These are phyloP conservation scores for Chaetomium tenue DNA, from an alignment of 495 filamentous ascomycete genomes.

Conservation along the genomic window DNA sequence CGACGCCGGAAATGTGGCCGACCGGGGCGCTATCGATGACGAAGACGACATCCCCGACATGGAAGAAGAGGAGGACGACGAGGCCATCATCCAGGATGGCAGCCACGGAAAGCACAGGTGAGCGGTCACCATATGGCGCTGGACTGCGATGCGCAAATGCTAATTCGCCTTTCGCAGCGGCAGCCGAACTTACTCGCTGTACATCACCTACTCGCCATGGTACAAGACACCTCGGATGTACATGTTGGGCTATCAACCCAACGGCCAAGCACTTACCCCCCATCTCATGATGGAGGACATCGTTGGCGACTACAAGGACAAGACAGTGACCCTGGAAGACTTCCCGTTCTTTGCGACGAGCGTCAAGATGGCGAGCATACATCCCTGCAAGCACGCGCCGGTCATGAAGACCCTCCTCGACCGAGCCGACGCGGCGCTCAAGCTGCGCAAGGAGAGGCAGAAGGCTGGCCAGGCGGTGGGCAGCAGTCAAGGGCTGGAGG, in stretches of 20 bases:
- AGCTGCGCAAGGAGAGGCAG: constrained; percentile 80
- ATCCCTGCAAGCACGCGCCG: constrained; percentile 87
- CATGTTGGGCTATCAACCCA: constrained; percentile 83
- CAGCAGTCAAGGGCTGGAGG: constrained; percentile 54
- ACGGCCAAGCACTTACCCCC: constrained; percentile 79
- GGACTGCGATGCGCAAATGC: constrained; percentile 5
- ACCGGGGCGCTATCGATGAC: constrained; percentile 63
- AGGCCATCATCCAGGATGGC: constrained; percentile 90
- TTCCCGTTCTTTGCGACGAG: constrained; percentile 85
- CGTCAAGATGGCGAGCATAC: constrained; percentile 93
- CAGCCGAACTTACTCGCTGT: constrained; percentile 89
- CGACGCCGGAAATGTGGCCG: constrained; percentile 74
- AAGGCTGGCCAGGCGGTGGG: constrained; percentile 49
- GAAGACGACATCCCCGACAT: constrained; percentile 96
- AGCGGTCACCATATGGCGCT: constrained; percentile 35
- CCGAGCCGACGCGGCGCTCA: constrained; percentile 88
- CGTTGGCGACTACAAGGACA: constrained; percentile 98
- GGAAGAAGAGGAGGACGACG: constrained; percentile 97
- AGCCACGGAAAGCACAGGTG: constrained; percentile 64
- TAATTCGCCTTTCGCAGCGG: constrained; percentile 52
- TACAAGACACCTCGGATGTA: constrained; percentile 97
- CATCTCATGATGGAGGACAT: constrained; percentile 99
- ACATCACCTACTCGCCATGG: constrained; percentile 95
- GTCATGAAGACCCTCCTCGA: constrained; percentile 99
- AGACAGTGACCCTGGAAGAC: constrained; percentile 97